Evolutionary conservation across 371 early-diverging fungal species (phyloP), one percentile per base, ranked within the genome.

Genomic region (Syncephalastrum racemosum): DNA sequence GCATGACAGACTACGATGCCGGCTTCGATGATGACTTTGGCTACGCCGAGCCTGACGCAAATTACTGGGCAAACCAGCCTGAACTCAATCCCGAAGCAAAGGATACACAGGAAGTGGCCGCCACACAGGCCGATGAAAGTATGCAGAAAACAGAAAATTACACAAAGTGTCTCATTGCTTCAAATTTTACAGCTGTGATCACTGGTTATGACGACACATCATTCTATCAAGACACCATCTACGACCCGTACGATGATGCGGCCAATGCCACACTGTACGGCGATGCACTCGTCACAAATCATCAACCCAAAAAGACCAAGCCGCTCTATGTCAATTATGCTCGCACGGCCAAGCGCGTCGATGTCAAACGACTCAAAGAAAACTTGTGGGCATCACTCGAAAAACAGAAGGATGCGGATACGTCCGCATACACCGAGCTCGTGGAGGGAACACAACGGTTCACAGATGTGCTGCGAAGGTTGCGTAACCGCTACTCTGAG

Each of bases 321-420:
- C 85, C 91, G 10, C 69, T 81, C 18, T 85, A 83, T 63, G 82
- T 96, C 53, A 90, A 86, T 60, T 96, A 91, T 61, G 91, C 96
- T 18, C 80, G 85, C 53, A 84, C 83, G 10, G 94, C 96, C 50
- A 98, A 98, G 75, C 80, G 90, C 43, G 96, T 97, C 2, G 95
- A 98, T 72, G 95, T 98, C 31, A 93, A 91, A 73, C 82, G 83
- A 61, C 80, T 98, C 43, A 98, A 98, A 68, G 95, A 96, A 39
- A 95, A 94, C 70, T 70, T 98, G 19, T 98, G 98, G 98, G 82
- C 83, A 50, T 86, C 62, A 1, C 51, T 75, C 10, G 69, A 70
- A 1, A 24, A 36, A 15, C 6, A 45, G 15, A 53, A 54, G 54
- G 60, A 47, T n/a, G 56, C 50, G 8, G 77, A 66, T 19, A 71